Conservation (phyloP, 1,284 basidiomycete genomes). For the Volvariella surrecta region DNA sequence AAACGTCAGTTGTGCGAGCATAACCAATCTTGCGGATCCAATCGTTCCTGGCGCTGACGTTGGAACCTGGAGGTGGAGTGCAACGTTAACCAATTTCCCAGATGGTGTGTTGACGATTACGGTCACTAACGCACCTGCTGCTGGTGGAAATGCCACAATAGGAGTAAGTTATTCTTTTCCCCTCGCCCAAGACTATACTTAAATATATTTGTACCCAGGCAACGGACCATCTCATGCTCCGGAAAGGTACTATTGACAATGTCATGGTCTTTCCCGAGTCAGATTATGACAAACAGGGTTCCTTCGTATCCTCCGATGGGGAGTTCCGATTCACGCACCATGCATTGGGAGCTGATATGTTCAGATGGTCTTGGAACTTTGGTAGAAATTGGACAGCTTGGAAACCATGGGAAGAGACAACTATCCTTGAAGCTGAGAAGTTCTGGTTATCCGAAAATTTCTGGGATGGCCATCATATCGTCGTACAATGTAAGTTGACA, state of each 20-base stretch:
- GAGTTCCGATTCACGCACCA: conserved; percentile 73
- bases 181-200: conserved; percentile 10
- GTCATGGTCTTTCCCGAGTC: conserved; percentile 76
- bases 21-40: conserved; percentile 37
- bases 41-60: conserved; percentile 43
- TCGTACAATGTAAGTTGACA: conserved; percentile 68
- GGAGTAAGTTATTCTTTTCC: conserved; percentile 27
- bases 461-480: conserved; percentile 80
- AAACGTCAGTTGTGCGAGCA: conserved; percentile 37
- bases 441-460: conserved; percentile 53
- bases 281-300: conserved; percentile 59
- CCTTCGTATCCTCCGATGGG: conserved; percentile 53
- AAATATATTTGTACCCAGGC: conserved; percentile 28
- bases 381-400: conserved; percentile 80
- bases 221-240: conserved; percentile 67
- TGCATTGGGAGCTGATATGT: conserved; percentile 80
- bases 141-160: conserved; percentile 33
- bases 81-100: conserved; percentile 61
- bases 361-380: conserved; percentile 82
- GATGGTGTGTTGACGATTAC: conserved; percentile 76
- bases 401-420: conserved; percentile 68
- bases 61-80: conserved; percentile 67
- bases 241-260: conserved; percentile 70
- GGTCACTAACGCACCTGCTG: conserved; percentile 46
- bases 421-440: conserved; percentile 47